These are phyloP conservation scores for Talaromyces sp. DNA, from an alignment of 2,329 filamentous ascomycete genomes.

Conservation along the genomic window DNA sequence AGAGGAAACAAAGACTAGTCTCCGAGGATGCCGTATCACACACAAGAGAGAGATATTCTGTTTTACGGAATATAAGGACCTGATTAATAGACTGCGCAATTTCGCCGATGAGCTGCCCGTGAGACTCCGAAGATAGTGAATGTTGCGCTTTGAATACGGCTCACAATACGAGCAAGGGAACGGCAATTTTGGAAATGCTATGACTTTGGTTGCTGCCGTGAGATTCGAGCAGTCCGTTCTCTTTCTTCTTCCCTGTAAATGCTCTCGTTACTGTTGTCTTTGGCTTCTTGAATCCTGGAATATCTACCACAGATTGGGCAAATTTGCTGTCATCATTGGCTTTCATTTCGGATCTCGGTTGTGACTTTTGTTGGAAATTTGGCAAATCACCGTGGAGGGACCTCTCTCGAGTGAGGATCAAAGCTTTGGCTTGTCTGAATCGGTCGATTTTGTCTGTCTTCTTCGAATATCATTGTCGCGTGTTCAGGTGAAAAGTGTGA, in stretches of 20 bases:
- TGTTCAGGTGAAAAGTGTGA: slow-evolving; percentile 13
- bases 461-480: slow-evolving; percentile 17
- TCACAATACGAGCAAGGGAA: not conserved
- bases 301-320: slow-evolving; percentile 14
- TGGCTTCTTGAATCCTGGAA: slow-evolving; percentile 5
- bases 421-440: slow-evolving; percentile 84
- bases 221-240: slow-evolving; percentile 12
- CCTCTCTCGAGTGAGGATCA: slow-evolving; percentile 92
- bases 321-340: slow-evolving; percentile 14
- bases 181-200: not conserved
- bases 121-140: slow-evolving; percentile 18
- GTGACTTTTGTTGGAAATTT: not conserved
- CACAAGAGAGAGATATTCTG: slow-evolving; percentile 62
- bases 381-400: slow-evolving; percentile 49
- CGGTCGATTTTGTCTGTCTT: slow-evolving; percentile 21
- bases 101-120: slow-evolving; percentile 12
- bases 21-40: slow-evolving; percentile 78
- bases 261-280: slow-evolving; percentile 3
- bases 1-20: slow-evolving; percentile 96
- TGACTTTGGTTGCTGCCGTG: not conserved
- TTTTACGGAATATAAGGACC: slow-evolving; percentile 25
- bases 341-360: slow-evolving; percentile 7
- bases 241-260: slow-evolving; percentile 5
- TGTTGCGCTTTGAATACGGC: slow-evolving; percentile 12
- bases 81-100: slow-evolving; percentile 27